A percentile compares a stretch with the other conserved stretches of the same genome.
phyloP scores from a whole-genome alignment of 192 early-diverging fungal genomes.

The Coemansia sp. region DNA sequence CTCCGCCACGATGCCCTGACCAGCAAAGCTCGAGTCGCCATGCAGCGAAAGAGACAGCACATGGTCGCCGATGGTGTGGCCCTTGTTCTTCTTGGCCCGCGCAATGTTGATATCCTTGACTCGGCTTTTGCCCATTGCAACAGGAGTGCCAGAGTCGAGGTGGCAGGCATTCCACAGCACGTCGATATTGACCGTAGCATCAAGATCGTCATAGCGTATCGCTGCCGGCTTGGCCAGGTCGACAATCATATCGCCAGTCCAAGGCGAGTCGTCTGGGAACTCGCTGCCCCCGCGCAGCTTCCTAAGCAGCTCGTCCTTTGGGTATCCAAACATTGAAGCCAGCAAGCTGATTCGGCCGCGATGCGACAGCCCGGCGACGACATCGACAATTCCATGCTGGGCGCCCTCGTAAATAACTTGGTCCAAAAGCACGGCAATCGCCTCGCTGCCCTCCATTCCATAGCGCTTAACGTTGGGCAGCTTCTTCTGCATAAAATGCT shows the following conservation, averaged over 20 bases:
- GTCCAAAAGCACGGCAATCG: constrained; percentile 91
- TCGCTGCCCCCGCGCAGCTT: constrained; percentile 96
- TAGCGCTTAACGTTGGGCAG: constrained; percentile 98
- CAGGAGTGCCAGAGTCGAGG: constrained; percentile 94
- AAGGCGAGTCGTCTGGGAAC: constrained; percentile 75
- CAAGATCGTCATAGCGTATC: constrained; percentile 71
- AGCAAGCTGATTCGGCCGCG: constrained; percentile 94
- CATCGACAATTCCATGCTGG: constrained; percentile 72
- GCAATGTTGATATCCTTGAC: constrained; percentile 86
- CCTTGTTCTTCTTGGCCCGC: constrained; percentile 63
- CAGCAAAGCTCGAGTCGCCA: constrained; percentile 88
- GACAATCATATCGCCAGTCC: constrained; percentile 88
- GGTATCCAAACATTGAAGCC: constrained; percentile 81
- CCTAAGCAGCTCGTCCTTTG: constrained; percentile 84
- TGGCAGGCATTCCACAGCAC: constrained; percentile 96
- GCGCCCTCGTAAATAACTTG: constrained; percentile 69
- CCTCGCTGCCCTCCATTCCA: constrained; percentile 95
- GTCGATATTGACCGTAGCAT: constrained; percentile 61
- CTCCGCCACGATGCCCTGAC: constrained; percentile 94
- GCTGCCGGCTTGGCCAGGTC: constrained; percentile 83
- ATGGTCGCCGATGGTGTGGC: constrained; percentile 88
- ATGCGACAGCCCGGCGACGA: constrained; percentile 94
- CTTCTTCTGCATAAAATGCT: constrained; percentile 97
- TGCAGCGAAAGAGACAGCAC: constrained; percentile 96
- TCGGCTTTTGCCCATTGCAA: constrained; percentile 93